phyloP scores from a whole-genome alignment of 2,329 filamentous ascomycete species.

The Sporothrix mexicana region DNA sequence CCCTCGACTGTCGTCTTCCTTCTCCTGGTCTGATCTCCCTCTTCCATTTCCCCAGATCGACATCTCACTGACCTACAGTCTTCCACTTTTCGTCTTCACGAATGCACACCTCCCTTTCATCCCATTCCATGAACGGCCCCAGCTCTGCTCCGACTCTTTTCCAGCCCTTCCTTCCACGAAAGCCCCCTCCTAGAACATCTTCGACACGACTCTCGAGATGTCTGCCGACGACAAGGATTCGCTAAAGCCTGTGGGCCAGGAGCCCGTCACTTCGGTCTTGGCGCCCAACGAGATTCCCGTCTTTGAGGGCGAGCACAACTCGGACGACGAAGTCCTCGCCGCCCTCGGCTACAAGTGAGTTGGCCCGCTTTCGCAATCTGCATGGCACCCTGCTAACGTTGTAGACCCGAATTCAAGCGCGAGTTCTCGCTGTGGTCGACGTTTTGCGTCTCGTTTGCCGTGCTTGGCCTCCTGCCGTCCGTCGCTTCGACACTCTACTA shows the following conservation, averaged over 20 bases:
- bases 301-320: constrained; percentile 31
- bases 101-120: background rate
- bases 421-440: constrained; percentile 77
- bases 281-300: constrained; percentile 34
- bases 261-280: constrained; percentile 37
- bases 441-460: constrained; percentile 76
- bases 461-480: constrained; percentile 71
- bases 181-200: background rate
- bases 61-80: background rate
- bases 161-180: background rate
- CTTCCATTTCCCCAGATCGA: background rate
- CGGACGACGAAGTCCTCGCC: constrained; percentile 65
- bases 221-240: constrained; percentile 29
- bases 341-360: constrained; percentile 59
- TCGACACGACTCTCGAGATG: background rate
- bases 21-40: background rate
- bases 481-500: constrained; percentile 75
- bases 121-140: constrained; percentile 9
- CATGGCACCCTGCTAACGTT: background rate
- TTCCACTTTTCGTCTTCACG: background rate
- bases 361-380: too few relatives aligned
- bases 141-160: background rate
- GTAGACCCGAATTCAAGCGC: constrained; percentile 57
- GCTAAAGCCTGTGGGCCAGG: constrained; percentile 33
- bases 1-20: background rate